Base-by-base conservation (phyloP, 306 rosid species). In the Canavalia gladiata region DNA sequence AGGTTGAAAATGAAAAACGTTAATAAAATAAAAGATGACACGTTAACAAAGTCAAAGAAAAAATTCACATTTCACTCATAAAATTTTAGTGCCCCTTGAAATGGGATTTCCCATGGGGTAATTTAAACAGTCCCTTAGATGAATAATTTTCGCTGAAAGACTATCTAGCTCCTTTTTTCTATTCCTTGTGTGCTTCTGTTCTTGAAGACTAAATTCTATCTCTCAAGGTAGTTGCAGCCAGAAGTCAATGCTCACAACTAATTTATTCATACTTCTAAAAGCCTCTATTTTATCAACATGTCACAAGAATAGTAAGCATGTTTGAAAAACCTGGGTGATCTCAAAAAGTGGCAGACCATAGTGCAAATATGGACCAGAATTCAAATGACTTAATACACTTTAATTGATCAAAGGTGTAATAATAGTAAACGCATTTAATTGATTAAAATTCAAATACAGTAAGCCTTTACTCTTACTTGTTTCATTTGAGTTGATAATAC, bases 401-500 rank as follows among this genome's bases (percentile, higher is more conserved):
- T 28, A 62, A 74, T 12, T 47, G 29, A 64, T 76, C 31, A 64
- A 76, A 55, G 30, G 55, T 49, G 52, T 35, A 57, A 11, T 50
- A 42, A 42, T 28, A 37, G 45, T 50, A 54, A 45, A 65, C 76
- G 29, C 9, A 7, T 52, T 84, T 30, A 50, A 57, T 62, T 39
- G 46, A 57, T 11, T 47, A 63, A 75, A 75, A 86, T 47, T 75
- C 57, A 69, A 12, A 31, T 31, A 10, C 31, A 70, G 33, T 50
- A 66, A 71, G 66, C 72, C 80, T 25, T n/a, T 47, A 10, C 68
- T 54, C 75, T 70, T 76, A 80, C 77, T 71, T 71, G 77, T 50
- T 75, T 68, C 70, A 69, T 29, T 51, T 63, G 79, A 80, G 59
- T 56, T 2, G 1, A 62, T 18, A 79, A 25, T 74, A 80, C 78